These are phyloP conservation scores for Amphibolis antarctica DNA, from an alignment of 106 monocot species.

Conservation along the genomic window DNA sequence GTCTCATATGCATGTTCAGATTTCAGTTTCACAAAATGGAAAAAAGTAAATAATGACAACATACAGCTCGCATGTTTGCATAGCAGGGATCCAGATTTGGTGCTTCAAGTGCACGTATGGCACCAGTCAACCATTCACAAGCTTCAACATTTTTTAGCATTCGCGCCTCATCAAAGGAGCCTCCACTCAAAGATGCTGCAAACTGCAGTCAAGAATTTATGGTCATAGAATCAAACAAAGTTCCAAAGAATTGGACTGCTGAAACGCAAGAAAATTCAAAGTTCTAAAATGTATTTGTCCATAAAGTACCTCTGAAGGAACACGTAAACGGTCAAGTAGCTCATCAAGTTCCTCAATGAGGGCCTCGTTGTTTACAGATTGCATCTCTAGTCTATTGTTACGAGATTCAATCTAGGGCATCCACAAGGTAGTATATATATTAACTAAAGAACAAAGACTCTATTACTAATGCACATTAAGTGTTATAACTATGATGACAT, in stretches of 20 bases:
- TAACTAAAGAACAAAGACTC: background rate
- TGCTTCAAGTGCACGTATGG: conserved; percentile 54
- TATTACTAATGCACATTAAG: background rate
- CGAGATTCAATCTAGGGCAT: conserved; percentile 88
- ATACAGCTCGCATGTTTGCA: conserved; percentile 84
- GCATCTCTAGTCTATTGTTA: conserved; percentile 93
- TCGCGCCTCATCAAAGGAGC: conserved; percentile 84
- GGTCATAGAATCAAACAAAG: background rate
- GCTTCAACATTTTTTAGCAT: conserved; percentile 97
- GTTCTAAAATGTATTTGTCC: background rate
- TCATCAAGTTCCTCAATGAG: conserved; percentile 91
- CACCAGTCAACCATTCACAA: conserved; percentile 91
- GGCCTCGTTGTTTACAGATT: conserved; percentile 61
- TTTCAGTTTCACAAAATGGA: background rate
- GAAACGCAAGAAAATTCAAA: background rate
- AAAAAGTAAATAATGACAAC: conserved; percentile 6
- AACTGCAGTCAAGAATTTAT: conserved; percentile 34
- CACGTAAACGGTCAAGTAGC: conserved; percentile 69
- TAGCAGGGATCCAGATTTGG: conserved; percentile 85
- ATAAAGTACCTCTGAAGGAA: conserved; percentile 71
- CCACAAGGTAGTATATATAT: conserved; percentile 1
- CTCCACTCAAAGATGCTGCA: conserved; percentile 81
- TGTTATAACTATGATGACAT: background rate
- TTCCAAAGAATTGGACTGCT: background rate
- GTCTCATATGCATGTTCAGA: background rate